Evolutionary conservation across 768 basidiomycete genomes (phyloP).

Genomic region (Phanerochaete sordida): DNA sequence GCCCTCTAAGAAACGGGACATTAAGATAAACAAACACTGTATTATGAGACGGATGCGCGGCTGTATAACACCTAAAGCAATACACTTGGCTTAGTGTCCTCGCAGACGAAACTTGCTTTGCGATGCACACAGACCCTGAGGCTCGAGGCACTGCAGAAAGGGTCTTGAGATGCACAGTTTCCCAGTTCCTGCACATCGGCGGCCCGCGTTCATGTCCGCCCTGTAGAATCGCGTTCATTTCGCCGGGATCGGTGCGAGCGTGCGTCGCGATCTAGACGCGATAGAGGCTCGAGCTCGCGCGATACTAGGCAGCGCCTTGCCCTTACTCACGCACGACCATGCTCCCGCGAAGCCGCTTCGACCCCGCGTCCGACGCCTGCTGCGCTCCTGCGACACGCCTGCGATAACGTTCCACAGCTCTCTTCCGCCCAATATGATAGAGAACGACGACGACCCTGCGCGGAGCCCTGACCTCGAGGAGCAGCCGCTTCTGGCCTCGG

Average conservation of each 20-base stretch:
- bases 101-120: neutral
- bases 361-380: neutral
- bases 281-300: neutral
- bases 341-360: neutral
- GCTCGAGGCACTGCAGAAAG: neutral
- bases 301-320: neutral
- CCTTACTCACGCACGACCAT: neutral
- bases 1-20: constrained; percentile 16
- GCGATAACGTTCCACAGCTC: neutral
- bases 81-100: neutral
- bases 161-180: neutral
- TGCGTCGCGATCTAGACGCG: neutral
- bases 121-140: no score
- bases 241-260: neutral
- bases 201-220: neutral
- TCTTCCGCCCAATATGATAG: neutral
- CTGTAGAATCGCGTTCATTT: neutral
- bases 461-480: neutral
- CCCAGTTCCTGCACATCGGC: neutral
- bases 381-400: neutral
- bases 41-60: constrained; percentile 4
- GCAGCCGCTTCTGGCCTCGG: neutral
- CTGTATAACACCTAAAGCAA: constrained; percentile 3
- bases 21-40: neutral
- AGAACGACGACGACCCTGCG: neutral